phyloP scores from a whole-genome alignment of 129 eudicot genomes.

The Artemisia tridentata region DNA sequence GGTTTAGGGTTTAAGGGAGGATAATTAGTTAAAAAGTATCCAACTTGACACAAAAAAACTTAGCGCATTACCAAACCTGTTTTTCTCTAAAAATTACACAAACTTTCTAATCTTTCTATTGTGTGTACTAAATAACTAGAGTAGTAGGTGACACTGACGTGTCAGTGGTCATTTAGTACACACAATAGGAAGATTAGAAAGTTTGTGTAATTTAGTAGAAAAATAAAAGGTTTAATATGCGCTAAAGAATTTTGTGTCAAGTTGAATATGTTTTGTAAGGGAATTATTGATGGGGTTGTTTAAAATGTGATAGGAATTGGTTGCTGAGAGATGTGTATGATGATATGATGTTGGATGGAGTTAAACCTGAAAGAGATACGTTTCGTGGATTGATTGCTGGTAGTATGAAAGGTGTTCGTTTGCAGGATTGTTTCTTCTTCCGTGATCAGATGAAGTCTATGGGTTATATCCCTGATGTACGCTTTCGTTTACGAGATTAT shows the following conservation, averaged over 20 bases:
- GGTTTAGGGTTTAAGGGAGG: too few relatives aligned
- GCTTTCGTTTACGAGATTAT: conserved; percentile 16
- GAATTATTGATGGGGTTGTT: not conserved
- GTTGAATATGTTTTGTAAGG: not conserved
- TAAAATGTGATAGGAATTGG: conserved; percentile 43
- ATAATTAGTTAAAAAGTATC: too few relatives aligned
- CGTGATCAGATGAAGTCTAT: conserved; percentile 69
- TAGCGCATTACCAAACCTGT: too few relatives aligned
- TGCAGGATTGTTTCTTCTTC: conserved; percentile 87
- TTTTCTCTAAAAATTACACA: too few relatives aligned
- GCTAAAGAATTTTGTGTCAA: not conserved
- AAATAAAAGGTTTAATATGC: too few relatives aligned
- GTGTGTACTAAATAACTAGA: too few relatives aligned
- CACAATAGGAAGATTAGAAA: too few relatives aligned
- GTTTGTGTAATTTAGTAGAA: too few relatives aligned
- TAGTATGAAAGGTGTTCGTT: conserved; percentile 73
- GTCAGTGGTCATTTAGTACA: too few relatives aligned
- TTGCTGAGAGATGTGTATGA: conserved; percentile 90
- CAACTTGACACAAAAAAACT: too few relatives aligned
- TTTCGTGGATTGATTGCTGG: conserved; percentile 70
- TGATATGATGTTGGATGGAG: conserved; percentile 94
- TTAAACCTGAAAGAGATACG: conserved; percentile 71
- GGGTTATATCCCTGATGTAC: conserved; percentile 95
- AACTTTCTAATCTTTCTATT: too few relatives aligned
- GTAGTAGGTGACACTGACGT: too few relatives aligned